These are phyloP conservation scores for Candida tallmaniae DNA, from an alignment of 805 yeast species.

Conservation along the genomic window DNA sequence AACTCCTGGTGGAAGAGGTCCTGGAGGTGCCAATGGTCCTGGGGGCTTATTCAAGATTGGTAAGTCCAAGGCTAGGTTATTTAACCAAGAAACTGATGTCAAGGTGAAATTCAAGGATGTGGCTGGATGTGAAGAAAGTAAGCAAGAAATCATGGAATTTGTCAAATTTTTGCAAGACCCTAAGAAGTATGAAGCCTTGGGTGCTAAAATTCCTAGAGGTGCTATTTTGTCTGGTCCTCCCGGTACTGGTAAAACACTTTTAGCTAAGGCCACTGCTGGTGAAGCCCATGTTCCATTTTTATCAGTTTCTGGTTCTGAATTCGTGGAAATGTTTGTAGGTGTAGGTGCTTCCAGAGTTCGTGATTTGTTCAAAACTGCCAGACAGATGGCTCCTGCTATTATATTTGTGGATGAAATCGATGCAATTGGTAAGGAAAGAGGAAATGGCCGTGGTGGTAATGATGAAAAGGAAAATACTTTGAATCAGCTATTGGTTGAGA, in stretches of 20 bases:
- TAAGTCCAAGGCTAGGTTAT: constrained; percentile 72
- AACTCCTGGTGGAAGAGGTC: constrained; percentile 45
- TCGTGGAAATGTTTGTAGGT: constrained; percentile 96
- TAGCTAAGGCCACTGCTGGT: constrained; percentile 95
- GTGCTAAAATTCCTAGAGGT: constrained; percentile 94
- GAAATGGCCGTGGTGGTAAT: constrained; percentile 65
- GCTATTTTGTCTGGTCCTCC: constrained; percentile 94
- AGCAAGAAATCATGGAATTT: constrained; percentile 93
- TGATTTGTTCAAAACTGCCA: constrained; percentile 84
- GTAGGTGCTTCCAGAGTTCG: constrained; percentile 95
- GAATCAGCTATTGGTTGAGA: constrained; percentile 88
- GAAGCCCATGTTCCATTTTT: constrained; percentile 93
- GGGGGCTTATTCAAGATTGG: constrained; percentile 72
- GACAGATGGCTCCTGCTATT: constrained; percentile 86
- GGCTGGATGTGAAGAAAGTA: constrained; percentile 93
- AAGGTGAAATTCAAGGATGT: constrained; percentile 83
- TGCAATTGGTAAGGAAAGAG: constrained; percentile 89
- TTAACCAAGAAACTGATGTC: constrained; percentile 79
- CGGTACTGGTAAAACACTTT: constrained; percentile 91
- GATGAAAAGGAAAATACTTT: constrained; percentile 93
- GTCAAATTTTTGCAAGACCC: constrained; percentile 87
- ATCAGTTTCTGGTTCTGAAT: constrained; percentile 90
- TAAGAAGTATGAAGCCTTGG: constrained; percentile 74
- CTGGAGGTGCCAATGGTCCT: constrained; percentile 56
- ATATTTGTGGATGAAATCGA: constrained; percentile 93